Evolutionary conservation across 164 flowering plant genomes (phyloP).

Genomic region (Liriodendron chinense): DNA sequence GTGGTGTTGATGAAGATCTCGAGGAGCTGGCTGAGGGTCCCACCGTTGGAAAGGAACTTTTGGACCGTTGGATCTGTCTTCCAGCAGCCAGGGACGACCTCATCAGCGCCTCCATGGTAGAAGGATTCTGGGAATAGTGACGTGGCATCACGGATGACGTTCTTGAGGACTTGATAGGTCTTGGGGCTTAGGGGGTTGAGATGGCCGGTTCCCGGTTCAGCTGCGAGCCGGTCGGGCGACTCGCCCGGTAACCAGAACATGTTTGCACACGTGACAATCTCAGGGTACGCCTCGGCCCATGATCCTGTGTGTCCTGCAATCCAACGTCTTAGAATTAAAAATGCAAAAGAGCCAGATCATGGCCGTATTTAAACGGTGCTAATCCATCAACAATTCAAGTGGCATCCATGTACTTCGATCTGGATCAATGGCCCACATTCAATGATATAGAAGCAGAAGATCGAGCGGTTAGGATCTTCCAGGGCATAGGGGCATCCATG

Average conservation of each 20-base stretch:
- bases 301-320: slow-evolving; percentile 88
- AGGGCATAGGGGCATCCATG: too few species aligned
- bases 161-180: slow-evolving; percentile 66
- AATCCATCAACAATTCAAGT: too few species aligned
- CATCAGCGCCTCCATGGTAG: slow-evolving; percentile 84
- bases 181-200: slow-evolving; percentile 77
- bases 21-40: slow-evolving; percentile 68
- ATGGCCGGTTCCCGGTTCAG: slow-evolving; percentile 95
- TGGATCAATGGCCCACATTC: too few species aligned
- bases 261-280: slow-evolving; percentile 79
- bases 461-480: too few species aligned
- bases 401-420: too few species aligned
- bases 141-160: slow-evolving; percentile 50
- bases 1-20: slow-evolving; percentile 67
- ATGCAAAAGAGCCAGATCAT: too few species aligned
- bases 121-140: slow-evolving; percentile 73
- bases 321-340: too few species aligned
- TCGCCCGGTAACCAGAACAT: slow-evolving; percentile 79
- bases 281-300: slow-evolving; percentile 92
- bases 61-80: slow-evolving; percentile 59
- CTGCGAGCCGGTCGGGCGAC: slow-evolving; percentile 69
- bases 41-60: slow-evolving; percentile 42
- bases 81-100: slow-evolving; percentile 84
- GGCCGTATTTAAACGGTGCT: too few species aligned
- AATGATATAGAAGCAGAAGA: too few species aligned